Conservation (phyloP, 164 flowering plant species). For the Magnolia changhungtana region DNA sequence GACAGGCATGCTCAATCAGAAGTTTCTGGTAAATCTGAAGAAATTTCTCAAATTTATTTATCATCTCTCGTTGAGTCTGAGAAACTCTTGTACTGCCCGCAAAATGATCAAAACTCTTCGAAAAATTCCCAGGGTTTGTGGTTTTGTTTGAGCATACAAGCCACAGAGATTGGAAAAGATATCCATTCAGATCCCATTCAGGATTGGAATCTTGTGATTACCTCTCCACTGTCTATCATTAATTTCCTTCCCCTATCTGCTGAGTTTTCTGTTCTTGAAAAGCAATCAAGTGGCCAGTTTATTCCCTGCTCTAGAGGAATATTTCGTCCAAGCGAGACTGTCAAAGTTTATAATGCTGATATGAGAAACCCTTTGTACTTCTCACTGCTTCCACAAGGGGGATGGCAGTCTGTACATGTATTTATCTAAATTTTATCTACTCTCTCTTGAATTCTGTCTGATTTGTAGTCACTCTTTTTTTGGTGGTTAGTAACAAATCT, state of each 20-base stretch:
- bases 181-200: conserved; percentile 72
- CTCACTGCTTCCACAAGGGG: conserved; percentile 83
- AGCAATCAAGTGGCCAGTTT: conserved; percentile 63
- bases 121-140: conserved; percentile 44
- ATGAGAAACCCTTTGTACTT: conserved; percentile 64
- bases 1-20: conserved; percentile 26
- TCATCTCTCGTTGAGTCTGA: conserved; percentile 65
- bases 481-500: neutral
- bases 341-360: conserved; percentile 63
- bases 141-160: conserved; percentile 72
- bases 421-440: neutral
- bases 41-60: conserved; percentile 52
- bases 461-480: neutral
- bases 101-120: conserved; percentile 59
- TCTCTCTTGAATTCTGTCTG: neutral
- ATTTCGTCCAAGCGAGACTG: conserved; percentile 61
- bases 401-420: conserved; percentile 89
- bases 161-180: conserved; percentile 83
- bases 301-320: conserved; percentile 60
- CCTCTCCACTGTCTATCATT: conserved; percentile 65
- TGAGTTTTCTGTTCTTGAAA: conserved; percentile 75
- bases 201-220: conserved; percentile 78
- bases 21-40: conserved; percentile 22
- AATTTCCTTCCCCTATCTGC: conserved; percentile 76
- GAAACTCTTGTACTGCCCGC: conserved; percentile 58